Conservation (phyloP, 2,329 filamentous ascomycete genomes). For the Daldinia eschscholtzii region DNA sequence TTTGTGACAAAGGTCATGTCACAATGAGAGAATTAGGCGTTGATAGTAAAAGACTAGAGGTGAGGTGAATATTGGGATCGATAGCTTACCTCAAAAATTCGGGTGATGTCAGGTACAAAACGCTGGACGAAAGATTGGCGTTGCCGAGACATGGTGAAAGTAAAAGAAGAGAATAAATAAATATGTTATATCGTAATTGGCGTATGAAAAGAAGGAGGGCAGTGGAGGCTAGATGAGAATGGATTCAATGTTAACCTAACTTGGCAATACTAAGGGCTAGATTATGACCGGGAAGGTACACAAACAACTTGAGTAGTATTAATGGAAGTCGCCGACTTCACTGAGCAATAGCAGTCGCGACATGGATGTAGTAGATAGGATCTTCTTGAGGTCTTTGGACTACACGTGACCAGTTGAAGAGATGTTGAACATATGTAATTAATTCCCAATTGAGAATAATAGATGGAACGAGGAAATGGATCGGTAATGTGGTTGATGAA, state of each 20-base stretch:
- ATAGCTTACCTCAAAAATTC: conserved; percentile 30
- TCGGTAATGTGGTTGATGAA: background rate
- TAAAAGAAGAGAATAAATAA: background rate
- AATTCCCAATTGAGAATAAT: background rate
- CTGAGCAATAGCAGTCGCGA: background rate
- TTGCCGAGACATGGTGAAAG: conserved; percentile 20
- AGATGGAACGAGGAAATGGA: background rate
- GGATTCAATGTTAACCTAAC: background rate
- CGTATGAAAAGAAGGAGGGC: background rate
- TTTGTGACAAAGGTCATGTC: background rate
- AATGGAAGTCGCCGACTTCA: conserved; percentile 7
- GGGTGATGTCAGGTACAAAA: conserved; percentile 30
- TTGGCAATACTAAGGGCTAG: background rate
- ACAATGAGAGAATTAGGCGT: background rate
- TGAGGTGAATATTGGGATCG: background rate
- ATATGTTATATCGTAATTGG: background rate
- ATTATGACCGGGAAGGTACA: background rate
- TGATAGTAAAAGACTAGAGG: background rate
- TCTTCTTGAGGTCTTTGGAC: background rate
- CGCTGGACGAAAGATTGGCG: conserved; percentile 13
- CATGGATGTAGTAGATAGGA: background rate
- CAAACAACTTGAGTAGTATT: background rate
- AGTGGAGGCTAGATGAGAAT: background rate
- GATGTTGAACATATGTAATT: conserved; percentile 1
- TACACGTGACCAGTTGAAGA: background rate